These are phyloP conservation scores for Murraya koenigii DNA, from an alignment of 345 rosid species.

Conservation along the genomic window DNA sequence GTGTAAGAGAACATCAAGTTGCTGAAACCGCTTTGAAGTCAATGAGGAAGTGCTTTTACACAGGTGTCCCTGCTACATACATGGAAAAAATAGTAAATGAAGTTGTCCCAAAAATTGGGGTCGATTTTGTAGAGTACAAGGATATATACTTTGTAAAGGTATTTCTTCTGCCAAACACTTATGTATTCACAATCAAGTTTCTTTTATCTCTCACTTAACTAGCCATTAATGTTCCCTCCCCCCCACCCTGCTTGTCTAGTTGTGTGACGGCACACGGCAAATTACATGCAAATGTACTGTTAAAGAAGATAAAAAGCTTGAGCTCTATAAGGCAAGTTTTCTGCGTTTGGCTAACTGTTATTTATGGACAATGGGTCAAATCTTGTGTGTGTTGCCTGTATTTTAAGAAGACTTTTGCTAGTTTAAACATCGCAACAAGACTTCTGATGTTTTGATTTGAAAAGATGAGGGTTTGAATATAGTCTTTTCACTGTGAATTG, in stretches of 20 bases:
- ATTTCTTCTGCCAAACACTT: neutral
- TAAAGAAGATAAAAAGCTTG: slow-evolving; percentile 24
- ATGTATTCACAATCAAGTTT: neutral
- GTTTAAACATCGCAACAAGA: no score
- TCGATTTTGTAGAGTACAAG: slow-evolving; percentile 3
- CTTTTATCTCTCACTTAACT: neutral
- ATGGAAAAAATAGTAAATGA: slow-evolving; percentile 10
- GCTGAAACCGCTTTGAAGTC: slow-evolving; percentile 9
- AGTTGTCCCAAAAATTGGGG: slow-evolving; percentile 8
- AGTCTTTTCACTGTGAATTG: neutral
- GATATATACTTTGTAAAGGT: slow-evolving; percentile 16
- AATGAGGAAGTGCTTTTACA: slow-evolving; percentile 17
- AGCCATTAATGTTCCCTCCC: neutral
- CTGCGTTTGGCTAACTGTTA: neutral
- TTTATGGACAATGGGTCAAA: neutral
- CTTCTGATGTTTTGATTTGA: no score
- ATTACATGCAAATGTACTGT: slow-evolving; percentile 41
- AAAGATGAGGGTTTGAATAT: no score
- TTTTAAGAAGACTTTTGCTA: neutral
- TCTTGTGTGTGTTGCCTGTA: neutral
- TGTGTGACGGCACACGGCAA: slow-evolving; percentile 7
- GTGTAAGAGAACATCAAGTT: neutral
- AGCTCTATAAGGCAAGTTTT: slow-evolving; percentile 35
- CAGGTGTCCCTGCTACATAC: slow-evolving; percentile 12
- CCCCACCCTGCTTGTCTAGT: neutral